These are phyloP conservation scores for Pythium coloratum DNA, from an alignment of 352 stramenopile genomes.

Conservation along the genomic window DNA sequence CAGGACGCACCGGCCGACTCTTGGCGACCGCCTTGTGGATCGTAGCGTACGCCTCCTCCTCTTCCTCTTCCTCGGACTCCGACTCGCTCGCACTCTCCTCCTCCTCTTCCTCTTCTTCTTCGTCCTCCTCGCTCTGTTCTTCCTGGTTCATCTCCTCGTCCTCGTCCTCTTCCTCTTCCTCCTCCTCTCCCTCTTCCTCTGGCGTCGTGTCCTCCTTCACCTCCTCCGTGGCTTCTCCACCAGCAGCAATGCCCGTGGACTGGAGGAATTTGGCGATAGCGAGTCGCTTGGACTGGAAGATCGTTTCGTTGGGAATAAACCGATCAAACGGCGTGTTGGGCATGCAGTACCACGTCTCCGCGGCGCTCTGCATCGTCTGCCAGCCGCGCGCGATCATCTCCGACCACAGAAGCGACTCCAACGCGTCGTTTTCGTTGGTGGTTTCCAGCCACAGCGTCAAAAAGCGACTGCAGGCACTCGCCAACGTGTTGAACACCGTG, in stretches of 20 bases:
- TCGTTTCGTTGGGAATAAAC: conserved; percentile 72
- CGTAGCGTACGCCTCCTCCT: not conserved
- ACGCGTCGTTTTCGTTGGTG: conserved; percentile 19
- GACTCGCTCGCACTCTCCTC: not conserved
- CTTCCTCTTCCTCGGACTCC: not conserved
- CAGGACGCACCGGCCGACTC: not conserved
- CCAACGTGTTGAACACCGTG: conserved; percentile 77
- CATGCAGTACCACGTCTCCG: conserved; percentile 67
- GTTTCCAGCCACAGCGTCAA: conserved; percentile 37
- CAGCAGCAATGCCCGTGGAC: not conserved
- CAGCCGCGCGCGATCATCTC: conserved; percentile 55
- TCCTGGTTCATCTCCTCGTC: conserved; percentile 4
- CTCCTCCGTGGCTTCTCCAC: not conserved
- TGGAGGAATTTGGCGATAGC: conserved; percentile 67
- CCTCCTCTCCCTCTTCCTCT: conserved; percentile 19
- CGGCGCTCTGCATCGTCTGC: conserved; percentile 46
- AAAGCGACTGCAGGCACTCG: conserved; percentile 55
- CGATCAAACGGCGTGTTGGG: conserved; percentile 63
- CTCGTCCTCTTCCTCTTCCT: conserved; percentile 12
- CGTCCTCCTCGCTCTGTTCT: not conserved
- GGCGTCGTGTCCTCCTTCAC: conserved; percentile 31
- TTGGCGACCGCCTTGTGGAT: not conserved
- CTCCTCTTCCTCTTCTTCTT: conserved; percentile 7
- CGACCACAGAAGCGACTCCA: conserved; percentile 63
- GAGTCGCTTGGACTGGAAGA: conserved; percentile 66